These are phyloP conservation scores for Yarrowia hollandica DNA, from an alignment of 805 yeast genomes.

Conservation along the genomic window DNA sequence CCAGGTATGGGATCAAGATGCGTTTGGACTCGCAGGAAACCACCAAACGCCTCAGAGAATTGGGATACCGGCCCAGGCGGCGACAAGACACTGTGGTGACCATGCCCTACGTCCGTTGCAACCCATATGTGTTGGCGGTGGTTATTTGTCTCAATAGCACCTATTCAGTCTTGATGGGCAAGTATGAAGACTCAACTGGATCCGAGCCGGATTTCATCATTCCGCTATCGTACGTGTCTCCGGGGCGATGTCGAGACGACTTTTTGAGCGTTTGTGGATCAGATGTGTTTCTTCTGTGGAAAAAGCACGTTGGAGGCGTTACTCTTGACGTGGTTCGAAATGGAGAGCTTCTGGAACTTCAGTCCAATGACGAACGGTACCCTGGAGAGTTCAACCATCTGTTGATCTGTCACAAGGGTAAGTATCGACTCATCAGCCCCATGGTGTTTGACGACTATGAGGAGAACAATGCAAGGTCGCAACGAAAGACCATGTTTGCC, in stretches of 20 bases:
- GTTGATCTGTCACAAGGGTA: neutral
- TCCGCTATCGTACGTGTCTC: neutral
- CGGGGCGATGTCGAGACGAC: neutral
- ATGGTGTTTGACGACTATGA: neutral
- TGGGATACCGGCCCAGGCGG: too few relatives aligned
- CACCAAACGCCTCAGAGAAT: neutral
- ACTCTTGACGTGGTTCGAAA: neutral
- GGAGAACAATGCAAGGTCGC: neutral
- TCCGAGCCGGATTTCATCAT: neutral
- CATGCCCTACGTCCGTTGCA: neutral
- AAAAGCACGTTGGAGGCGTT: neutral
- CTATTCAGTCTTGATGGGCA: neutral
- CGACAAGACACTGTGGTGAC: neutral
- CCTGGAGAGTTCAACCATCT: neutral
- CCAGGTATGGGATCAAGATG: neutral
- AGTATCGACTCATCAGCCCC: neutral
- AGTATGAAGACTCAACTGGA: neutral
- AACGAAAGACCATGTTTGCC: neutral
- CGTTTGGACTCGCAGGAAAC: neutral
- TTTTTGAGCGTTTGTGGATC: neutral
- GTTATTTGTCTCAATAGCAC: neutral
- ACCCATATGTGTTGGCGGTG: neutral
- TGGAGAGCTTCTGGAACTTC: neutral
- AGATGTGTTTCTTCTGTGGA: neutral
- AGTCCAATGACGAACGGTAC: neutral